Base-by-base conservation (phyloP, 1,284 basidiomycete species). In the Microbotryomycetes sp. region DNA sequence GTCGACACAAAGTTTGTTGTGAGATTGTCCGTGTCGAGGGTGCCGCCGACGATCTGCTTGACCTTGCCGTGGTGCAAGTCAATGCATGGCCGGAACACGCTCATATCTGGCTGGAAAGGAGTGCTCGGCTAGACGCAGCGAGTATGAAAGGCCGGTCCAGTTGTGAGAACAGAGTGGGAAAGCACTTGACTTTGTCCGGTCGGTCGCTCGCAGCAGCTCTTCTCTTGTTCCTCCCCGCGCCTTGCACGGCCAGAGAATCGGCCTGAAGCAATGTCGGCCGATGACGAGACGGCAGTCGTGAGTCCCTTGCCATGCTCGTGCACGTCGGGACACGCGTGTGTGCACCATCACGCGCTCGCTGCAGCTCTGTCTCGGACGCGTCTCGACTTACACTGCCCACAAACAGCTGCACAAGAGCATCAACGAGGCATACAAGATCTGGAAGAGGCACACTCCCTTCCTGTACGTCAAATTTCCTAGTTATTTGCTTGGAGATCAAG, bases 1-100 rank as follows among this genome's bases (percentile, higher is more conserved):
- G 83, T 88, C 60, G 94, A 85, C 48, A 96, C 84, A 74, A 96
- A 98, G 76, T 99, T 98, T 24, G 91, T 97, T 73, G 83, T 83
- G 62, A 97, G 82, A 55, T 83, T 76, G 21, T 77, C 70, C 24
- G 68, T 73, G 54, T 89, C 85, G 30, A 99, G 81, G 1, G 91
- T 94, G 2, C 92, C 91, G 28, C 96, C 96, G 11, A 99, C 91
- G 62, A 99, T 98, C 78, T 99, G 96, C 77, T 98, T 98, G 59
- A 99, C 96, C 71, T 89, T 80, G 11, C 92, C 92, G 64, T 86
- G 83, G 77, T 98, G 96, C 27, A 99, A 82, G 76, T 98, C 96
- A 71, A 98, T 97, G 76, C 96, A 99, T 13, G 96, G 96, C 58
- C 88, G 82, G 78, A 98, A 98, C 53, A 82, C 51, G 51, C 60